Percentiles rank a stretch among this genome's conserved stretches.
phyloP scores from a whole-genome alignment of 306 rosid species.

The Ormosia emarginata region DNA sequence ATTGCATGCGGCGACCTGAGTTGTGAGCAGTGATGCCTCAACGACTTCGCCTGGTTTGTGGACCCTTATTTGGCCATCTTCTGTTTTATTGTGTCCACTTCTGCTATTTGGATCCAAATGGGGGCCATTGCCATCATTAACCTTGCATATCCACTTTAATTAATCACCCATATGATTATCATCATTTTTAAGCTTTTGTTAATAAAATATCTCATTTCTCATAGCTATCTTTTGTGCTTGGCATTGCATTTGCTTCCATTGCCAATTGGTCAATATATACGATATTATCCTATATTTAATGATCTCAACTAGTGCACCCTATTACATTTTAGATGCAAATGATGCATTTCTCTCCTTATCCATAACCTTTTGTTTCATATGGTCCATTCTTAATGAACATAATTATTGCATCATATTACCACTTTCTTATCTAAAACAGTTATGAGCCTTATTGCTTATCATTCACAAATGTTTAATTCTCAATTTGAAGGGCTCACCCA shows the following conservation, averaged over 20 bases:
- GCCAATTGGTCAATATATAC: neutral
- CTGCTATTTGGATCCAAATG: neutral
- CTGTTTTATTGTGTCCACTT: neutral
- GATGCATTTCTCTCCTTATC: neutral
- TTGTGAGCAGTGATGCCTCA: neutral
- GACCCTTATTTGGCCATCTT: neutral
- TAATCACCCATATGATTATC: neutral
- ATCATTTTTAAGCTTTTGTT: neutral
- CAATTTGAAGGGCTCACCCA: neutral
- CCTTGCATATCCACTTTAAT: neutral
- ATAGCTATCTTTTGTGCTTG: neutral
- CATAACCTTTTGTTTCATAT: neutral
- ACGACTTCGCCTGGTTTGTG: neutral
- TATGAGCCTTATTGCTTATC: neutral
- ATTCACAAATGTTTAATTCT: neutral
- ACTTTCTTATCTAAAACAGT: neutral
- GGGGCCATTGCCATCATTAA: neutral
- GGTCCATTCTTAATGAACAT: neutral
- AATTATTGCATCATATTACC: neutral
- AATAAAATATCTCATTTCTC: neutral
- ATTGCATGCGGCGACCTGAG: constrained; percentile 43
- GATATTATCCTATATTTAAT: neutral
- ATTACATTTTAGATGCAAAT: neutral
- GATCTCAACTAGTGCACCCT: neutral
- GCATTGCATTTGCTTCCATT: neutral